Evolutionary conservation across 768 basidiomycete genomes (phyloP), one percentile per base, ranked within the genome.

Genomic region (Agaricus sinodeliciosus): DNA sequence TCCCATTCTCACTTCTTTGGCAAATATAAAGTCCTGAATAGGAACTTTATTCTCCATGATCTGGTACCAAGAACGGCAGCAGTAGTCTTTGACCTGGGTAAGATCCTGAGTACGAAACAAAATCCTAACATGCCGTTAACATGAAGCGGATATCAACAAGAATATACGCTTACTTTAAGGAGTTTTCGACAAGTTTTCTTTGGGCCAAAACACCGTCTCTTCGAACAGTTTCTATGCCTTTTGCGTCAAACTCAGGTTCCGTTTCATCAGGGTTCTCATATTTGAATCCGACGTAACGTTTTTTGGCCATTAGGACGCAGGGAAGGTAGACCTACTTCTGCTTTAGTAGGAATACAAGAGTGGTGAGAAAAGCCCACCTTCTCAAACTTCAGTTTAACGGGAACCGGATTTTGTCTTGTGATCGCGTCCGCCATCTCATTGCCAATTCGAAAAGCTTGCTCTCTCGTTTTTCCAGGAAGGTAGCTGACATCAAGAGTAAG

Each of bases 251-350:
- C 0, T 69, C 72, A 1, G 94, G 90, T 43, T 85, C 83, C 0
- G 54, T 65, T 11, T 96, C 90, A 58, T 93, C 88, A 0, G 85
- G 78, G 49, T 71, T 77, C 67, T 99, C 96, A 57, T 87, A 97
- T 64, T 94, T 95, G 74, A 90, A 96, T 0, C 96, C 96, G 18
- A 98, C 95, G 59, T 99, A 99, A 59, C 95, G 82, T 66, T 99
- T 99, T 76, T 99, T 99, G 2, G 95, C 91, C 78, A 96, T 80
- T n/a, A 99, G 77, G 0, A 97, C 83, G 60, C 90, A 94, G 2
- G 94, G 94, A 41, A 94, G 76, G 65, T 97, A 98, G 3, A 98
- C 93, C 93, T 95, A 27, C 11, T 40, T n/a, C 27, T 19, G 37
- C 35, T 9, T 31, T 11, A 25, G 45, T 34, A 35, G 4, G 18